These are phyloP conservation scores for Candida anglica DNA, from an alignment of 805 yeast species.

Conservation along the genomic window DNA sequence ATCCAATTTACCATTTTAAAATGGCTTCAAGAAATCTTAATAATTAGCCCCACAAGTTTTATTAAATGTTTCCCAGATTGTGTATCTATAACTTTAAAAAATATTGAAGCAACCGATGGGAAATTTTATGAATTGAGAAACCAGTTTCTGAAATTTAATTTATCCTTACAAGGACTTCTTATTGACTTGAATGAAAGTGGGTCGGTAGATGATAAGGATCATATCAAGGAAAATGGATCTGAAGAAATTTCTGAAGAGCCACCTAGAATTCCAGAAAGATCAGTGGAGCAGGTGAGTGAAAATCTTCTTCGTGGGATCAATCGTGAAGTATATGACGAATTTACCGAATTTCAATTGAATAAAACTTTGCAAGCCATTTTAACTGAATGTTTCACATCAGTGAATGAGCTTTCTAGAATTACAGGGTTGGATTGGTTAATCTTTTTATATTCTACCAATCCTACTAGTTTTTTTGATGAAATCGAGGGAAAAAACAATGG, in stretches of 20 bases:
- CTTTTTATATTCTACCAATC: conserved; percentile 68
- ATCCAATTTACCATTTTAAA: conserved; percentile 75
- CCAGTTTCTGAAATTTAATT: conserved; percentile 32
- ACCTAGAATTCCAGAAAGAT: background rate
- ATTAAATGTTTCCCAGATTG: conserved; percentile 72
- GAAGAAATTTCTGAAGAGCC: background rate
- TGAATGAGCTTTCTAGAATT: conserved; percentile 72
- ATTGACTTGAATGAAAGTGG: conserved; percentile 29
- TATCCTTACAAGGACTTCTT: conserved; percentile 29
- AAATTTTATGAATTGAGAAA: conserved; percentile 34
- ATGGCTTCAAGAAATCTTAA: conserved; percentile 76
- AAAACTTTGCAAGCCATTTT: conserved; percentile 69
- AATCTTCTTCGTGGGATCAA: conserved; percentile 37
- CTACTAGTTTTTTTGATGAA: conserved; percentile 25
- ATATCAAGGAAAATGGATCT: conserved; percentile 1
- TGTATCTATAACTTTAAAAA: conserved; percentile 57
- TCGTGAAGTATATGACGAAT: conserved; percentile 36
- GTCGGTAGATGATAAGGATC: conserved; percentile 34
- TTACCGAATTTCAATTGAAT: conserved; percentile 33
- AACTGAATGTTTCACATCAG: conserved; percentile 44
- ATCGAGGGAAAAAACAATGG: conserved; percentile 11
- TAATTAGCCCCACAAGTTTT: conserved; percentile 72
- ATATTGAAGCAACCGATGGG: conserved; percentile 33
- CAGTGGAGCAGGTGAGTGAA: background rate
- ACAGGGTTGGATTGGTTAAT: conserved; percentile 89